Conservation (phyloP, 495 filamentous ascomycete genomes). For the Penicillium mononematosum region DNA sequence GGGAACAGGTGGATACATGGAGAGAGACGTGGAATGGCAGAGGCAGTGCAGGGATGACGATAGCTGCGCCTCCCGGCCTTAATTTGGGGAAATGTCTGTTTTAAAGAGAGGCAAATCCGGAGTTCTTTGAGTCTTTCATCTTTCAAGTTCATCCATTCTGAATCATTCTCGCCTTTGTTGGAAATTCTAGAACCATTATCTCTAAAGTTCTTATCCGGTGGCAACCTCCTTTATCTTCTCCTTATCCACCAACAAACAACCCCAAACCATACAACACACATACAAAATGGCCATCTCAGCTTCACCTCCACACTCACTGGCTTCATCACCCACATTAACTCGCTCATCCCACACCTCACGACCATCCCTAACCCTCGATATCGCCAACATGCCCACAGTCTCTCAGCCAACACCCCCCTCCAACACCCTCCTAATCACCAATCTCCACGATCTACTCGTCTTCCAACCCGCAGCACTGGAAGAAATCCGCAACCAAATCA, state of each 20-base stretch:
- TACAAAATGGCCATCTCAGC: slow-evolving; percentile 27
- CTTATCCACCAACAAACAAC: slow-evolving; percentile 10
- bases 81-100: neutral
- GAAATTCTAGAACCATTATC: slow-evolving; percentile 12
- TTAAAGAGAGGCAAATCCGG: slow-evolving; percentile 5
- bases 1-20: slow-evolving; percentile 6
- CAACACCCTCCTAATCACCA: slow-evolving; percentile 91
- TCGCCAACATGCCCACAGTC: slow-evolving; percentile 75
- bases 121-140: neutral
- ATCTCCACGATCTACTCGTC: slow-evolving; percentile 72
- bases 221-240: slow-evolving; percentile 21
- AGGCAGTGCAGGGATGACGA: slow-evolving; percentile 7
- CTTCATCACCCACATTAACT: slow-evolving; percentile 34
- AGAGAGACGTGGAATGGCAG: neutral
- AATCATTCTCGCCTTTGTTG: slow-evolving; percentile 2
- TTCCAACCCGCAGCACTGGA: slow-evolving; percentile 77
- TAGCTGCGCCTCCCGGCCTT: neutral
- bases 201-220: slow-evolving; percentile 17
- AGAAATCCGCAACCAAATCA: slow-evolving; percentile 70
- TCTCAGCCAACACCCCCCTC: slow-evolving; percentile 77
- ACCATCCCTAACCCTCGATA: slow-evolving; percentile 73
- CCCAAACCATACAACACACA: neutral
- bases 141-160: neutral
- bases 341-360: slow-evolving; percentile 39
- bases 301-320: slow-evolving; percentile 26